A percentile compares a stretch with the other conserved stretches of the same genome.
Evolutionary conservation across 108 stramenopile species (phyloP).

Genomic region (Cylindrotheca closterium): DNA sequence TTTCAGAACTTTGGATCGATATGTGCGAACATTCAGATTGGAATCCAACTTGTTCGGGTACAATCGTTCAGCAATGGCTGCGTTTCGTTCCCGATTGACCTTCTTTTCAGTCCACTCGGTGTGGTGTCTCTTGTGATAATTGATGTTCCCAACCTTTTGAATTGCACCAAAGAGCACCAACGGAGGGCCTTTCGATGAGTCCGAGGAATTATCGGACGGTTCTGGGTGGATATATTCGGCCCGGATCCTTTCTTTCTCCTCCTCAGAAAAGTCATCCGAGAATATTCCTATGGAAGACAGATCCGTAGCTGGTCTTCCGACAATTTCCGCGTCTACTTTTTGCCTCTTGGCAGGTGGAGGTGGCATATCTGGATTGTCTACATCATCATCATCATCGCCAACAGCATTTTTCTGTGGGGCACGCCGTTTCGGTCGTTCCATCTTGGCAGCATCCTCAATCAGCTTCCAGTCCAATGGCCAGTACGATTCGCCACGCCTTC

Average conservation of each 20-base stretch:
- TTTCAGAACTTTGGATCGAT: slow-evolving; percentile 28
- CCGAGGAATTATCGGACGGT: background rate
- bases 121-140: background rate
- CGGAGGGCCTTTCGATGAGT: background rate
- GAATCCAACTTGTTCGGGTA: slow-evolving; percentile 13
- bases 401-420: background rate
- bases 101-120: slow-evolving; percentile 5
- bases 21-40: slow-evolving; percentile 9
- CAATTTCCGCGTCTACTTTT: background rate
- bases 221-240: slow-evolving; percentile 4
- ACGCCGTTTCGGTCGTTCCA: background rate
- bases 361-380: background rate
- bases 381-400: slow-evolving; percentile 2
- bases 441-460: slow-evolving; percentile 8
- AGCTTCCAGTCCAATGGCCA: slow-evolving; percentile 19
- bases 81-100: slow-evolving; percentile 8
- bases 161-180: slow-evolving; percentile 22
- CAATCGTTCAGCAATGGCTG: slow-evolving; percentile 19
- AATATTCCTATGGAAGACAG: slow-evolving; percentile 1
- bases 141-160: slow-evolving; percentile 15
- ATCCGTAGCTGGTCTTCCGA: background rate
- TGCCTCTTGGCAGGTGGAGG: background rate
- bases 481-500: slow-evolving; percentile 2
- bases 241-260: slow-evolving; percentile 1
- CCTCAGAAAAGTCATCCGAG: background rate